These are phyloP conservation scores for Alternaria dauci DNA, from an alignment of 2,329 filamentous ascomycete genomes.

Conservation along the genomic window DNA sequence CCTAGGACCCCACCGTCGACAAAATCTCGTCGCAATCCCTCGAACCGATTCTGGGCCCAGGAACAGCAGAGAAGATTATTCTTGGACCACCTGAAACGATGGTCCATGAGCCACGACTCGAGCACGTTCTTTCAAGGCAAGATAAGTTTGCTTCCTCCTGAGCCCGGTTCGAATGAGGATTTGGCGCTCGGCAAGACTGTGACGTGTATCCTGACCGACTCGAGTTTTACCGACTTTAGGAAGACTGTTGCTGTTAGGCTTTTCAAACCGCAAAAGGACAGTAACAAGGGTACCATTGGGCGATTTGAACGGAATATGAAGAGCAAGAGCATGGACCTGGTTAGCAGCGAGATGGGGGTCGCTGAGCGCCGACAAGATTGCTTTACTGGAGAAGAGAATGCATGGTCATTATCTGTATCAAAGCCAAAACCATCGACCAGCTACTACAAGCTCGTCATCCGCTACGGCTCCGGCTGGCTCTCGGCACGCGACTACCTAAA, in stretches of 20 bases:
- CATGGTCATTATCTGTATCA: neutral
- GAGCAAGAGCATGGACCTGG: slow-evolving; percentile 15
- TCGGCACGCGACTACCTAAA: slow-evolving; percentile 40
- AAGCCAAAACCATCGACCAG: slow-evolving; percentile 2
- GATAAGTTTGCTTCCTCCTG: slow-evolving; percentile 29
- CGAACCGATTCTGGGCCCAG: slow-evolving; percentile 27
- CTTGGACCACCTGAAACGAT: slow-evolving; percentile 34
- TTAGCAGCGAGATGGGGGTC: neutral
- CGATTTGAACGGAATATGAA: neutral
- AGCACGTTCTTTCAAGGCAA: slow-evolving; percentile 41
- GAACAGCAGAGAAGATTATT: slow-evolving; percentile 31
- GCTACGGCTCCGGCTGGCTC: slow-evolving; percentile 43
- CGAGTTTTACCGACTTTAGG: slow-evolving; percentile 21
- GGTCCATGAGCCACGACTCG: slow-evolving; percentile 42
- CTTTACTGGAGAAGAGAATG: neutral
- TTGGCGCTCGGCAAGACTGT: slow-evolving; percentile 39
- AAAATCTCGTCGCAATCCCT: slow-evolving; percentile 23
- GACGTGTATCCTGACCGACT: slow-evolving; percentile 34
- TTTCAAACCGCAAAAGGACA: slow-evolving; percentile 29
- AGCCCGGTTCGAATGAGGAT: slow-evolving; percentile 7
- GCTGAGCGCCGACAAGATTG: neutral
- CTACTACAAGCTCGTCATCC: slow-evolving; percentile 38
- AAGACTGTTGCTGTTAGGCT: slow-evolving; percentile 38
- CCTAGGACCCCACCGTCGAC: slow-evolving; percentile 7
- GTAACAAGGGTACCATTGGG: neutral